Evolutionary conservation across 1,139 yeast genomes (phyloP).

Genomic region (Zygosaccharomyces sapae): DNA sequence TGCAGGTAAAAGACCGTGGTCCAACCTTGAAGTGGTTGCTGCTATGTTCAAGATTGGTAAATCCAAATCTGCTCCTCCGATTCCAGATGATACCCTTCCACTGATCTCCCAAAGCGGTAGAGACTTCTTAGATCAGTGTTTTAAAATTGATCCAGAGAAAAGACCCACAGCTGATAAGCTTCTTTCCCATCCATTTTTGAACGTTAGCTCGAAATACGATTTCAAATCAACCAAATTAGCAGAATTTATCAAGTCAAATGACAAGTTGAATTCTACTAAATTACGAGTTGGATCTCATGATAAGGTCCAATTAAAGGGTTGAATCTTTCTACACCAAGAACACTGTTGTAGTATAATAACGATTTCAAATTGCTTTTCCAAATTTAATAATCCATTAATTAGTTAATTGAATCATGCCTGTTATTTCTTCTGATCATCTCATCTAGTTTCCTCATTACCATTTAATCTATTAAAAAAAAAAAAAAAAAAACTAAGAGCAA

Average conservation of each 20-base stretch:
- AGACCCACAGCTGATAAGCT: conserved; percentile 84
- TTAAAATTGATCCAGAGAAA: conserved; percentile 70
- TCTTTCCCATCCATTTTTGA: conserved; percentile 59
- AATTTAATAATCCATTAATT: not conserved
- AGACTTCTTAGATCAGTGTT: conserved; percentile 70
- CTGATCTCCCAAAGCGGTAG: conserved; percentile 61
- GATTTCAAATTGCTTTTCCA: not conserved
- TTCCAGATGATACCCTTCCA: conserved; percentile 76
- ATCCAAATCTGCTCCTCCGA: conserved; percentile 86
- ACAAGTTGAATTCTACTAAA: conserved; percentile 39
- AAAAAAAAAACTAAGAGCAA: conserved; percentile 3
- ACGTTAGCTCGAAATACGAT: conserved; percentile 45
- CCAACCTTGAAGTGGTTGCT: conserved; percentile 71
- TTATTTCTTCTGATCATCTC: too few relatives aligned
- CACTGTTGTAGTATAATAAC: not conserved
- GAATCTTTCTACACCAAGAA: not conserved
- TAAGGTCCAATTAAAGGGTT: conserved; percentile 1
- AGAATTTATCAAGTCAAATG: conserved; percentile 48
- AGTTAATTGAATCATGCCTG: not conserved
- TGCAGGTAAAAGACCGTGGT: conserved; percentile 83
- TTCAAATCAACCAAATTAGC: conserved; percentile 68
- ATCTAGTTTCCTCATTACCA: not conserved
- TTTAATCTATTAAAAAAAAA: not conserved
- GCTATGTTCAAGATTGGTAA: conserved; percentile 71
- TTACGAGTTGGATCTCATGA: conserved; percentile 31